Conservation (phyloP, 176 grass and related monocot genomes). For the Rhynchospora tenuis region DNA sequence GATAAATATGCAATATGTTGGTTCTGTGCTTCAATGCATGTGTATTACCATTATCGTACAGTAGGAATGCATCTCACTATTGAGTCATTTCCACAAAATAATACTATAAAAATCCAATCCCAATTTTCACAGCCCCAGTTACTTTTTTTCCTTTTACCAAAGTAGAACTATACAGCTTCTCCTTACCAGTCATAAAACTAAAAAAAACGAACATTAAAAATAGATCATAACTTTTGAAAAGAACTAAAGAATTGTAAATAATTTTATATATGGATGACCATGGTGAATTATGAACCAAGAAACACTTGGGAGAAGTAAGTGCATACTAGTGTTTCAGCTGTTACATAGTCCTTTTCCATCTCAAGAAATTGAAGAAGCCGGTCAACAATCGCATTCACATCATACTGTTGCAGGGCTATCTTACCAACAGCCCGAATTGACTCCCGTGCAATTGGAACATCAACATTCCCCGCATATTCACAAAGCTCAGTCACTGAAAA, state of each 20-base stretch:
- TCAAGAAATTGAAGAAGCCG: constrained; percentile 99
- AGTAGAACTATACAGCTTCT: not conserved
- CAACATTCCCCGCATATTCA: constrained; percentile 99
- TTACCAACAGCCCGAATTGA: constrained; percentile 98
- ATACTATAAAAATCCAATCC: not conserved
- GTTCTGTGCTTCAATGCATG: not conserved
- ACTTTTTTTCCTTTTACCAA: not conserved
- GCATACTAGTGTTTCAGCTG: constrained; percentile 93
- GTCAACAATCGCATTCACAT: constrained; percentile 97
- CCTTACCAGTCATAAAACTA: not conserved
- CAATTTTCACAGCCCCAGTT: not conserved
- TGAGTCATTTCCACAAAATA: not conserved
- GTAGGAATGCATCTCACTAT: not conserved
- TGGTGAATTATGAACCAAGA: not conserved
- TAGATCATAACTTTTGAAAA: not conserved
- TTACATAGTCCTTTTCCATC: constrained; percentile 99
- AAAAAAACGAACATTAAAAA: not conserved
- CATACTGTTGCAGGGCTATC: constrained; percentile 97
- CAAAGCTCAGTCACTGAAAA: constrained; percentile 87
- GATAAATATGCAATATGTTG: not conserved
- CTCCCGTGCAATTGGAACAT: constrained; percentile 89
- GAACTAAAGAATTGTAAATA: not conserved
- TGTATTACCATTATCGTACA: not conserved
- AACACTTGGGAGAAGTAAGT: not conserved
- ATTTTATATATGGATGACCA: not conserved